Base-by-base conservation (phyloP, 176 grass and related monocot species). In the Hsuehochloa calcarea region DNA sequence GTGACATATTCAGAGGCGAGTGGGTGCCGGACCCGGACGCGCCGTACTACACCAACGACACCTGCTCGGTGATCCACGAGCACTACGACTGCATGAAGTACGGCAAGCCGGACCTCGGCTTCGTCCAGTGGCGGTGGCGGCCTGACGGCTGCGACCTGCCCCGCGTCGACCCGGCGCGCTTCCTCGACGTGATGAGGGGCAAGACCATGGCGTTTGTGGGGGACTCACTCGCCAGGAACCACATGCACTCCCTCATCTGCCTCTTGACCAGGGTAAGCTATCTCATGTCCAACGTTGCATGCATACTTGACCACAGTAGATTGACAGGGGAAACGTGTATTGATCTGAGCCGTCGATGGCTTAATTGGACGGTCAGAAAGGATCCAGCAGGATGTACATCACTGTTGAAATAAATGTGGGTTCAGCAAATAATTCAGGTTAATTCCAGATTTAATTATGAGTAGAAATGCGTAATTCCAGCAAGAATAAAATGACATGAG, bases 201-300 rank as follows among this genome's bases (percentile, higher is more conserved):
- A 87, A 63, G 52, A 90, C 89, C 50, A 22, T 93, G 56, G 93
- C 88, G 22, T 95, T 95, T 45, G 66, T 95, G 13, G 93, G 93
- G 14, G 93, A 95, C 80, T 95, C 93, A 6, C 56, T 93, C 2
- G 88, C 91, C 1, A 65, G 93, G 41, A 95, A 95, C 86, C 88
- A 95, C 37, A 85, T 95, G 69, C 90, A 95, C 71, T 95, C 93
- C 12, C 79, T 93, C 11, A 71, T 95, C 4, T 95, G 93, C 80
- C 88, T 95, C 84, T 59, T 95, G 46, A 14, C 85, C 5, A 11
- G 40, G 11, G 20, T 10, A 63, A 40, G 68, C 11, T 1, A 25
- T 73, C 27, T 45, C 46, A 17, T 3, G 45, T 47, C 45, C 12
- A 4, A 4, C 45, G 3, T 47, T 47, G 4, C 45, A 14, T 25